Conservation (phyloP, 2,329 filamentous ascomycete species). For the Tolypocladium nubicola region DNA sequence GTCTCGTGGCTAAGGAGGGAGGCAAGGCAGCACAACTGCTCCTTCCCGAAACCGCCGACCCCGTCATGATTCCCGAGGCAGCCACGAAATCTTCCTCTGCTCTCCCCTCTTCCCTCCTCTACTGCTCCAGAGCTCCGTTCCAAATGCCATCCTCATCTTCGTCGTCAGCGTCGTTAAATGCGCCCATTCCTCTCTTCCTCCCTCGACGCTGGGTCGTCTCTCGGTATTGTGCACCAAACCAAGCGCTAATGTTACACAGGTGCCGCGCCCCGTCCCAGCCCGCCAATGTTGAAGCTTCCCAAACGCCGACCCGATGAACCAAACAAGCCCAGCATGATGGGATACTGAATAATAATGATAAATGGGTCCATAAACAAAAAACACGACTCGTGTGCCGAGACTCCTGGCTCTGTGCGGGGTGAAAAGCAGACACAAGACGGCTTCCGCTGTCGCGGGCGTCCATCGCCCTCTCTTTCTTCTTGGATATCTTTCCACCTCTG, state of each 20-base stretch:
- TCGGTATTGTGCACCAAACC: not conserved
- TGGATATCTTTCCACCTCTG: not conserved
- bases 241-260: slow-evolving; percentile 2
- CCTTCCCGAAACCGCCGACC: not conserved
- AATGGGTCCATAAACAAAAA: not conserved
- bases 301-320: slow-evolving; percentile 4
- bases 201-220: not conserved
- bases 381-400: slow-evolving; percentile 3
- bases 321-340: slow-evolving; percentile 1
- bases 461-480: not conserved
- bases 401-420: slow-evolving; percentile 7
- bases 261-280: not conserved
- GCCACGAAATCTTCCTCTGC: not conserved
- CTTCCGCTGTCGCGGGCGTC: too few species aligned
- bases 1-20: not conserved
- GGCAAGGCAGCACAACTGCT: not conserved
- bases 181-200: not conserved
- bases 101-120: not conserved
- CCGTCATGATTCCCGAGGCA: not conserved
- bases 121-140: not conserved
- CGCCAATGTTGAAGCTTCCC: not conserved
- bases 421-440: too few species aligned
- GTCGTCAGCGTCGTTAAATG: not conserved
- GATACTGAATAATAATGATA: slow-evolving; percentile 1
- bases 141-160: not conserved